phyloP scores from a whole-genome alignment of 2,329 filamentous ascomycete species.

The Exophiala dermatitidis region DNA sequence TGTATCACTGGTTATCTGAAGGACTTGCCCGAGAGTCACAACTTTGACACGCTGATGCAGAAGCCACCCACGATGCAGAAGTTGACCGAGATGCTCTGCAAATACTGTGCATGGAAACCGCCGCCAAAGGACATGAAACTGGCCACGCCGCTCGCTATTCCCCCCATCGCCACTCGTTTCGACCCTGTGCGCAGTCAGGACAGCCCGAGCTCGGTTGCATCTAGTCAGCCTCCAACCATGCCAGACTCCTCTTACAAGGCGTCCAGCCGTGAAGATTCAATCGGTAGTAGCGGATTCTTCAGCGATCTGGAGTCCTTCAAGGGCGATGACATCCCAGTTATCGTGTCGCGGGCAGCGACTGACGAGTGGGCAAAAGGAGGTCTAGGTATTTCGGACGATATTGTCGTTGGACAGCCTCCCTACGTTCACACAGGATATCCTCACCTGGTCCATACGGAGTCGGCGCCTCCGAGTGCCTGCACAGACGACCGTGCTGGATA shows the following conservation, averaged over 20 bases:
- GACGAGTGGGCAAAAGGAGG: constrained; percentile 73
- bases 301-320: constrained; percentile 75
- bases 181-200: constrained; percentile 58
- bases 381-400: constrained; percentile 67
- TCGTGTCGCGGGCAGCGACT: constrained; percentile 63
- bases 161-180: constrained; percentile 13
- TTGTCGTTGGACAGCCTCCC: constrained; percentile 35
- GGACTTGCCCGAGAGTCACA: constrained; percentile 86
- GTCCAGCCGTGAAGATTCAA: constrained; percentile 80
- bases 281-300: constrained; percentile 73
- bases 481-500: constrained; percentile 37
- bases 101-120: constrained; percentile 88
- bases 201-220: constrained; percentile 73
- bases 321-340: constrained; percentile 69
- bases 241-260: constrained; percentile 69
- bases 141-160: constrained; percentile 50
- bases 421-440: constrained; percentile 43
- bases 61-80: constrained; percentile 94
- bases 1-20: constrained; percentile 98
- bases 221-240: constrained; percentile 61
- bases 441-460: constrained; percentile 54
- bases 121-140: constrained; percentile 53
- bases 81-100: constrained; percentile 76
- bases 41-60: constrained; percentile 92
- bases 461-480: constrained; percentile 55